Base-by-base conservation (phyloP, 1,284 basidiomycete species). In the Schizopora paradoxa region DNA sequence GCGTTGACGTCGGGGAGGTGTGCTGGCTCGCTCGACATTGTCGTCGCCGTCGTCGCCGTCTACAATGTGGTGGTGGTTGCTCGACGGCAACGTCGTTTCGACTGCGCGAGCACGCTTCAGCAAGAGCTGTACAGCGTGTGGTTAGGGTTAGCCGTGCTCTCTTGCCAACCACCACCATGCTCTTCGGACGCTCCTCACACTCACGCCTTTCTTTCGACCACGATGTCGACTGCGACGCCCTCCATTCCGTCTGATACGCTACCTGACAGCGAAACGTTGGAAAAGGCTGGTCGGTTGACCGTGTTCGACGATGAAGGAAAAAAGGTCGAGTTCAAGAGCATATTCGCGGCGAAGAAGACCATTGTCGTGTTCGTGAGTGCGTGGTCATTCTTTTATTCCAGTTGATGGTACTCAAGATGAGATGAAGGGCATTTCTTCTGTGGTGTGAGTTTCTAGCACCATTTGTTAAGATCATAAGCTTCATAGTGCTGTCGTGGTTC, bases 301-400 rank as follows among this genome's bases (percentile, higher is more conserved):
- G 58, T 82, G 1, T 65, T 65, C 31, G 69, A 77, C 52, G 54
- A 49, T 1, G 55, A 64, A 5, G 78, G 79, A 2, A 58, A 65
- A 11, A 61, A 66, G 29, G 61, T 79, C 40, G 58, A 60, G 7
- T 82, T 82, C 56, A 73, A 74, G 0, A 67, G 66, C 3, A 32
- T 82, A 5, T 73, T 75, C 47, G 62, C 67, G 29, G 60, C 67
- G 1, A 58, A 73, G 53, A 77, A 71, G 56, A 73, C 73, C 0
- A 61, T 85, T 8, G 70, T 82, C 3, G 74, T 85, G 6, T 85
- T 85, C 58, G 79, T 84, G 48, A 73, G 83, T 81, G 47, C 52
- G 73, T 62, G 44, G 29, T 25, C 44, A 52, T 26, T 45, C 52
- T 26, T 35, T 51, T 38, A 39, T 37, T 47, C 25, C 33, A 27